A percentile compares a stretch with the other conserved stretches of the same genome.
These are phyloP conservation scores for Neopestalotiopsis sp. DNA, from an alignment of 2,329 filamentous ascomycete genomes.

Conservation along the genomic window DNA sequence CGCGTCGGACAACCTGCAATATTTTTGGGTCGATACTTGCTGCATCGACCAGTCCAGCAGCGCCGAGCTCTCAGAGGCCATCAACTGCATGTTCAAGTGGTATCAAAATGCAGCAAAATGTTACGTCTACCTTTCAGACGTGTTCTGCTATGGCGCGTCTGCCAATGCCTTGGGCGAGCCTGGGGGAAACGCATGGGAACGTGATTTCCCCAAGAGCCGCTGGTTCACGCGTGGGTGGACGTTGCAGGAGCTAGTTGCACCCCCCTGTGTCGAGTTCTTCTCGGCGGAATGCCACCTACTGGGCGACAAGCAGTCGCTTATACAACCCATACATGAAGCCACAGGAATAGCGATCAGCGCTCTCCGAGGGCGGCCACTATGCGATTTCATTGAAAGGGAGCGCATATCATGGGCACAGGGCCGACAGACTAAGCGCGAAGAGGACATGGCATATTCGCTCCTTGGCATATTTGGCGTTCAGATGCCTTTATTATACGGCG, in stretches of 20 bases:
- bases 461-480: background rate
- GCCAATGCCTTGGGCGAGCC: too few relatives aligned
- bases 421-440: background rate
- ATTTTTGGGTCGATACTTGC: conserved; percentile 3
- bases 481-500: background rate
- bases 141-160: conserved; percentile 14
- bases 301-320: background rate
- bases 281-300: background rate
- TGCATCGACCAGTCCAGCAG: conserved; percentile 7
- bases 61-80: conserved; percentile 1
- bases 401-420: background rate
- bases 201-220: conserved; percentile 19
- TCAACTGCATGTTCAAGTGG: conserved; percentile 13
- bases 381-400: background rate
- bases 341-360: background rate
- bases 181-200: background rate
- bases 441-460: background rate
- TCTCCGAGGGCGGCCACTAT: too few relatives aligned
- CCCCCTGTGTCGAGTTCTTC: conserved; percentile 30
- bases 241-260: conserved; percentile 32
- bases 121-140: conserved; percentile 40
- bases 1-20: background rate
- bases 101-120: conserved; percentile 32
- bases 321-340: background rate
- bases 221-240: conserved; percentile 37